phyloP scores from a whole-genome alignment of 805 yeast species.

The Saccharomycopsis capsularis region DNA sequence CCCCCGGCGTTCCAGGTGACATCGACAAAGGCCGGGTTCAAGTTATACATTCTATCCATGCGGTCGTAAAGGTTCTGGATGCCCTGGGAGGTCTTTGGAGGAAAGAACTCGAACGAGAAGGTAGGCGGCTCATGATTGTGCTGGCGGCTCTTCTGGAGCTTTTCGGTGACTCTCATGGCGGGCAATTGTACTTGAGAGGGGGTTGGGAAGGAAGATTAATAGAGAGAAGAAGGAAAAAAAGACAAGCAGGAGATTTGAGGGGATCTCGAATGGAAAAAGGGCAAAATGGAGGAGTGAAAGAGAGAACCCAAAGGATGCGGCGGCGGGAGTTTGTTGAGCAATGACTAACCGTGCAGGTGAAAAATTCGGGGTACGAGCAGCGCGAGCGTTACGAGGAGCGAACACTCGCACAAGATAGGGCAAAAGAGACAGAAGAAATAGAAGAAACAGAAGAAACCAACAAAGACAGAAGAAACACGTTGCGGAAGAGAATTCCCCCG shows the following conservation, averaged over 20 bases:
- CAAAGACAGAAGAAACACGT: too few species aligned
- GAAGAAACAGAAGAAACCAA: background rate
- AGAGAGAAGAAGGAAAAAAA: background rate
- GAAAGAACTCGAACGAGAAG: conserved; percentile 93
- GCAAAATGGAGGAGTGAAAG: too few species aligned
- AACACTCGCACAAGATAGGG: background rate
- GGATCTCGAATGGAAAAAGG: too few species aligned
- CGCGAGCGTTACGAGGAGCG: too few species aligned
- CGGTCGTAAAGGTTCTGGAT: conserved; percentile 93
- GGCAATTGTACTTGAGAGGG: too few species aligned
- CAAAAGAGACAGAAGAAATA: background rate
- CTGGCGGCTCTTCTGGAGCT: conserved; percentile 9
- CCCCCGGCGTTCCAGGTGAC: conserved; percentile 99
- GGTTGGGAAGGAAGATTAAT: background rate
- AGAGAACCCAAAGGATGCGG: too few species aligned
- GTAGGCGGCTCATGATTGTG: conserved; percentile 38
- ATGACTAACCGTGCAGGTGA: too few species aligned
- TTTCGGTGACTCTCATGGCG: conserved; percentile 21
- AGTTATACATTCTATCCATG: conserved; percentile 94
- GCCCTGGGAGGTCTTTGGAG: conserved; percentile 96
- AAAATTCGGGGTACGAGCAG: too few species aligned
- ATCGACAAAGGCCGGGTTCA: conserved; percentile 87
- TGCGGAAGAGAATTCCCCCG: too few species aligned
- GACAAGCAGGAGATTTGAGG: background rate
- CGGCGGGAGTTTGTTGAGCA: background rate